Percentiles rank a stretch among this genome's conserved stretches.
Evolutionary conservation across 1,284 basidiomycete species (phyloP).

Genomic region (Cryptococcus sp.): DNA sequence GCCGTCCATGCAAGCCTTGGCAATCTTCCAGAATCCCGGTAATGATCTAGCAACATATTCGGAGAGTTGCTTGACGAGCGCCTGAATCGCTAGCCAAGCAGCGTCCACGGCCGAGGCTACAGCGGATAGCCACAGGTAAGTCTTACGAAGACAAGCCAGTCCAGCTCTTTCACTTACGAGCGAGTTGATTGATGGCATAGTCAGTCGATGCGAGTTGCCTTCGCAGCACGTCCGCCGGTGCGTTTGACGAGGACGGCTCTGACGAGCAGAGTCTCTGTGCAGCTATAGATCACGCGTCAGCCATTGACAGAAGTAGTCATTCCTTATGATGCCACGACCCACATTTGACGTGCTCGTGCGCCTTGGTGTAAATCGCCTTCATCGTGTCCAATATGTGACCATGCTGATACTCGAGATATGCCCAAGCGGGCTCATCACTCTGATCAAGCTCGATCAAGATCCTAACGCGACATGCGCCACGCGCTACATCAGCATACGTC

Average conservation of each 20-base stretch:
- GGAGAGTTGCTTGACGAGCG: conserved; percentile 60
- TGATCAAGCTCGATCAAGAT: conserved; percentile 80
- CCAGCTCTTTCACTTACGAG: conserved; percentile 59
- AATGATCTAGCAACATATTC: conserved; percentile 63
- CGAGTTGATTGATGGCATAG: conserved; percentile 45
- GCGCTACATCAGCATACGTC: background rate
- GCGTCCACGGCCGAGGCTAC: conserved; percentile 55
- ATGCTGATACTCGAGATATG: conserved; percentile 92
- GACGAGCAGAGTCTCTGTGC: conserved; percentile 14
- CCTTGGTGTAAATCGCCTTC: conserved; percentile 65
- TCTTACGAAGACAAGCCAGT: background rate
- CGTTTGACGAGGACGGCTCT: conserved; percentile 34
- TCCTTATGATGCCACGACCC: conserved; percentile 24
- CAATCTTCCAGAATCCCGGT: conserved; percentile 92
- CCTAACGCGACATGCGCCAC: conserved; percentile 55
- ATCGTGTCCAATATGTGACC: conserved; percentile 79
- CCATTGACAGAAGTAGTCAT: background rate
- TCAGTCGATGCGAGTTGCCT: conserved; percentile 31
- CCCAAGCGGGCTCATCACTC: conserved; percentile 80
- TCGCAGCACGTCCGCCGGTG: conserved; percentile 33
- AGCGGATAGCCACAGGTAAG: background rate
- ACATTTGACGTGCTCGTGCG: conserved; percentile 64
- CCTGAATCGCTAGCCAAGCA: conserved; percentile 77
- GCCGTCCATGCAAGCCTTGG: conserved; percentile 86
- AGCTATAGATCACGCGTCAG: background rate